Evolutionary conservation across 148 eudicot genomes (phyloP).

Genomic region (Rhododendron griersonianum): DNA sequence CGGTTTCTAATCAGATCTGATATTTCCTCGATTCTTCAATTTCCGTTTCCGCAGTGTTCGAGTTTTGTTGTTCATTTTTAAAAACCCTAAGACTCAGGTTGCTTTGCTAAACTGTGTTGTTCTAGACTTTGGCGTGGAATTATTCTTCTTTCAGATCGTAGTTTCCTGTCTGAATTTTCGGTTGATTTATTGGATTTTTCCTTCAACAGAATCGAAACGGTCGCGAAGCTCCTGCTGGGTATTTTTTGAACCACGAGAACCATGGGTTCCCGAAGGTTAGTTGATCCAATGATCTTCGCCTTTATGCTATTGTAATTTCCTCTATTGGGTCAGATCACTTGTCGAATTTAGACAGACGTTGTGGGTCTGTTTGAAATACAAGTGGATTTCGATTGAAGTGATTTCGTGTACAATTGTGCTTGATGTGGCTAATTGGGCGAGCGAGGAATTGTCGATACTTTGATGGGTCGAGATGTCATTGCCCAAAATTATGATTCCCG

Average conservation of each 20-base stretch:
- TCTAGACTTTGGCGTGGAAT: not conserved
- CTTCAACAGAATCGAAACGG: not conserved
- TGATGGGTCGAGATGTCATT: not conserved
- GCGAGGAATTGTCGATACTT: not conserved
- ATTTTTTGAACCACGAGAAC: slow-evolving; percentile 10
- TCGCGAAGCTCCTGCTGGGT: not conserved
- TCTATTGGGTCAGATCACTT: not conserved
- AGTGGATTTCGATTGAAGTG: not conserved
- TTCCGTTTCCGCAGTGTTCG: no score
- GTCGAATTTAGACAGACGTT: not conserved
- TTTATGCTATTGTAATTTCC: not conserved
- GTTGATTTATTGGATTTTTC: not conserved
- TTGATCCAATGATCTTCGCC: not conserved
- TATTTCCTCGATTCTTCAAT: not conserved
- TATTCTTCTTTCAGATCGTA: not conserved
- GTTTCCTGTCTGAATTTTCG: not conserved
- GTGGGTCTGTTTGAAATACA: not conserved
- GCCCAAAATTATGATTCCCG: not conserved
- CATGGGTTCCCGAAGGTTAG: slow-evolving; percentile 59
- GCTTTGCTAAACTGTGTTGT: not conserved
- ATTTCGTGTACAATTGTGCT: not conserved
- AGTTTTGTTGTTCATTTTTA: not conserved
- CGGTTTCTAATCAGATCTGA: not conserved
- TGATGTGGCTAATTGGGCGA: not conserved
- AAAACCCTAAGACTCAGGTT: not conserved